A percentile compares a stretch with the other conserved stretches of the same genome.
Conservation (phyloP, 176 grass and related monocot genomes). For the Melocanna baccifera region DNA sequence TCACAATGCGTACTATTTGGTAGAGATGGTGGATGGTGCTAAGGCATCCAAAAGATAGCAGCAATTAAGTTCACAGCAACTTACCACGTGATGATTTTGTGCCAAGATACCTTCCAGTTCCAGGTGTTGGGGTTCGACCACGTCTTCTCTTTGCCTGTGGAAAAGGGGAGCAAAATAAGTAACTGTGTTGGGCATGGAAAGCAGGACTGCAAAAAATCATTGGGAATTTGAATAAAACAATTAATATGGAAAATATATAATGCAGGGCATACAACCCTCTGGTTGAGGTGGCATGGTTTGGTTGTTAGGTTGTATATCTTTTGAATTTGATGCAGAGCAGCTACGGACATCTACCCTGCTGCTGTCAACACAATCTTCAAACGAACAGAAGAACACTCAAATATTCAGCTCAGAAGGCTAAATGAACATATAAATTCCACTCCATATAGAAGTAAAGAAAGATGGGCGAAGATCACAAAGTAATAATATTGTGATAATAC, state of each 20-base stretch:
- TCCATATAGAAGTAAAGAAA: background rate
- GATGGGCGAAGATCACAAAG: background rate
- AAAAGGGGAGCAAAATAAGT: background rate
- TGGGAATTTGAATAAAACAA: slow-evolving; percentile 9
- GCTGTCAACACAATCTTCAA: slow-evolving; percentile 57
- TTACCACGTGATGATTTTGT: slow-evolving; percentile 46
- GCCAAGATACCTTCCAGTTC: slow-evolving; percentile 84
- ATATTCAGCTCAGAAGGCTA: slow-evolving; percentile 30
- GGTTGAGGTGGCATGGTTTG: slow-evolving; percentile 54
- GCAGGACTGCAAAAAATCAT: background rate
- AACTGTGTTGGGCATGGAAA: background rate
- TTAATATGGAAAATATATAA: slow-evolving; percentile 33
- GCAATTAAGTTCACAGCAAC: background rate
- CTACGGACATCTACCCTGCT: slow-evolving; percentile 77
- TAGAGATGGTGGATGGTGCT: background rate
- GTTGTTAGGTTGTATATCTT: slow-evolving; percentile 55
- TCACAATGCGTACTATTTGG: background rate
- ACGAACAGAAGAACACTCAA: slow-evolving; percentile 46
- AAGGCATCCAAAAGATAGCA: background rate
- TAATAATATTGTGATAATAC: slow-evolving; percentile 24
- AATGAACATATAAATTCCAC: slow-evolving; percentile 18
- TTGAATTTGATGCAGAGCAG: slow-evolving; percentile 68
- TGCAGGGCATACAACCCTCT: slow-evolving; percentile 58
- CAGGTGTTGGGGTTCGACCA: slow-evolving; percentile 67
- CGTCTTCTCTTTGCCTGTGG: slow-evolving; percentile 78